These are phyloP conservation scores for Boletus rex-veris DNA, from an alignment of 768 basidiomycete species.

Conservation along the genomic window DNA sequence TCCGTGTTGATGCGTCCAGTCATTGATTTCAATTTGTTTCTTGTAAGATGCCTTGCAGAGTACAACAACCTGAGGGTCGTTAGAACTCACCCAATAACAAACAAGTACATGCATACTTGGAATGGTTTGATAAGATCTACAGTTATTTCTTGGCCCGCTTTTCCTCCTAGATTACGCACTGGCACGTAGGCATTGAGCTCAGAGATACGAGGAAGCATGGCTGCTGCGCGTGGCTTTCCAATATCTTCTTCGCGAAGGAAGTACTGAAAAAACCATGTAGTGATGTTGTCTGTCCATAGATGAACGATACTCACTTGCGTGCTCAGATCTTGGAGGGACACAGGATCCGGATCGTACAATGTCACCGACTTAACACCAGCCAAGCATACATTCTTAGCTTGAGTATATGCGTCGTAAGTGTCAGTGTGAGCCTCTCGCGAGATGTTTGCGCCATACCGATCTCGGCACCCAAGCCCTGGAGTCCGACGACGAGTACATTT, in stretches of 20 bases:
- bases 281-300: background rate
- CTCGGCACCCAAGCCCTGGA: slow-evolving; percentile 91
- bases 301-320: slow-evolving; percentile 62
- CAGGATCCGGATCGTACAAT: slow-evolving; percentile 88
- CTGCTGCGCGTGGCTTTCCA: slow-evolving; percentile 83
- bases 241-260: slow-evolving; percentile 87
- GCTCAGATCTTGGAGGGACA: slow-evolving; percentile 85
- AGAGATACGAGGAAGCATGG: slow-evolving; percentile 82
- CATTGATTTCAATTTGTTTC: slow-evolving; percentile 92
- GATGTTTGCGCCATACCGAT: slow-evolving; percentile 57
- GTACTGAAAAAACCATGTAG: slow-evolving; percentile 54
- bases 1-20: slow-evolving; percentile 87
- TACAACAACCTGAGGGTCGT: slow-evolving; percentile 69
- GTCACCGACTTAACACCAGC: slow-evolving; percentile 98
- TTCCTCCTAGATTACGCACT: slow-evolving; percentile 79
- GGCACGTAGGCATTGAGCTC: slow-evolving; percentile 97
- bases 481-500: slow-evolving; percentile 89
- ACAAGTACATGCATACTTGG: slow-evolving; percentile 55
- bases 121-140: slow-evolving; percentile 82
- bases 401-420: slow-evolving; percentile 7
- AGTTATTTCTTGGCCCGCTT: slow-evolving; percentile 71
- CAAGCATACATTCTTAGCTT: slow-evolving; percentile 88
- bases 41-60: slow-evolving; percentile 72
- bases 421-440: slow-evolving; percentile 9
- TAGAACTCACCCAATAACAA: slow-evolving; percentile 4